Evolutionary conservation across 2,329 filamentous ascomycete genomes (phyloP).

Genomic region (Hypoxylon sp.): DNA sequence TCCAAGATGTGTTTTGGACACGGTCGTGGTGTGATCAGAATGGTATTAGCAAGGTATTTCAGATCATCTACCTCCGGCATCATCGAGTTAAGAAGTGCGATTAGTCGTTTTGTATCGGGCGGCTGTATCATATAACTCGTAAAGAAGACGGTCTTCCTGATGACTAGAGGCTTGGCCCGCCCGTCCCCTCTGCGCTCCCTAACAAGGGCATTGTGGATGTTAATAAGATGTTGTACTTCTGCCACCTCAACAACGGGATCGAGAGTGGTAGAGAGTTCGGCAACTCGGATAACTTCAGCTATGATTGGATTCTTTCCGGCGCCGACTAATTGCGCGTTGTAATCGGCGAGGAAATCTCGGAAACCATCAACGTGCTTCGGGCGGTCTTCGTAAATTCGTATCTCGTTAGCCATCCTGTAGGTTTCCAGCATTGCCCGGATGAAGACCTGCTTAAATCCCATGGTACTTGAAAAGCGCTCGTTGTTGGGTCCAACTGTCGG

Average conservation of each 20-base stretch:
- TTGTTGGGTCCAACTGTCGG: slow-evolving; percentile 85
- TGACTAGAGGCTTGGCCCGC: slow-evolving; percentile 69
- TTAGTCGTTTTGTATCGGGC: slow-evolving; percentile 79
- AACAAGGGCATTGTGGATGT: slow-evolving; percentile 81
- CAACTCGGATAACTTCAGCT: slow-evolving; percentile 88
- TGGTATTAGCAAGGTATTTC: slow-evolving; percentile 88
- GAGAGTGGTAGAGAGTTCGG: slow-evolving; percentile 75
- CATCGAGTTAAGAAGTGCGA: slow-evolving; percentile 78
- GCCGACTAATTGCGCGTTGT: slow-evolving; percentile 74
- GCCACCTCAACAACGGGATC: slow-evolving; percentile 55
- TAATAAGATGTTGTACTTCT: slow-evolving; percentile 85
- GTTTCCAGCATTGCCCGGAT: slow-evolving; percentile 87
- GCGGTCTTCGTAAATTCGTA: slow-evolving; percentile 80
- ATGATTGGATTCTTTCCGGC: slow-evolving; percentile 73
- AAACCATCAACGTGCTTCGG: slow-evolving; percentile 82
- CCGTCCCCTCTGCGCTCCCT: slow-evolving; percentile 55
- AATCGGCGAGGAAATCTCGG: slow-evolving; percentile 83
- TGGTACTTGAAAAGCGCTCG: slow-evolving; percentile 84
- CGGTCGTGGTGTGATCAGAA: slow-evolving; percentile 87
- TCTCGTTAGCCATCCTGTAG: slow-evolving; percentile 85
- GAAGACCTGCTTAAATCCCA: slow-evolving; percentile 92
- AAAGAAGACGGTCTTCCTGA: slow-evolving; percentile 91
- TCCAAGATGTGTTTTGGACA: slow-evolving; percentile 80
- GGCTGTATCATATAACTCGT: slow-evolving; percentile 89
- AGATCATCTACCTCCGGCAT: slow-evolving; percentile 76